Conservation (phyloP, 2,329 filamentous ascomycete species). For the Sclerotinia subarctica region DNA sequence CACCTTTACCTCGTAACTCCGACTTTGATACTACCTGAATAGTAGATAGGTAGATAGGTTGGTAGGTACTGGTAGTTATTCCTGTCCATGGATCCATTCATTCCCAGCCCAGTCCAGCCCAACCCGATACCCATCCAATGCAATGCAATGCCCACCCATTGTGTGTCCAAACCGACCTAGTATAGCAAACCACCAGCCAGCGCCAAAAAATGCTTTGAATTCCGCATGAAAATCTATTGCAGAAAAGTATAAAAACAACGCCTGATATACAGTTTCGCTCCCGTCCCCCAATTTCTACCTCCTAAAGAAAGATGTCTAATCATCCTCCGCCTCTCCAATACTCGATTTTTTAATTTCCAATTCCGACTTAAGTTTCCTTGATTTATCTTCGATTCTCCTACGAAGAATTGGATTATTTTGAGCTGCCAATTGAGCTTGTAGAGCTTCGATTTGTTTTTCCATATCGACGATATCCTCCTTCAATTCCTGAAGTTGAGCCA, state of each 20-base stretch:
- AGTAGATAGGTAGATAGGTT: too few species aligned
- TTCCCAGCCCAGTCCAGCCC: neutral
- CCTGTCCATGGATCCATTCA: neutral
- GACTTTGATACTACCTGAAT: neutral
- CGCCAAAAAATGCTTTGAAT: neutral
- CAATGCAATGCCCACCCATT: neutral
- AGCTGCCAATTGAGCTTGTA: slow-evolving; percentile 43
- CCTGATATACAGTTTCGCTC: neutral
- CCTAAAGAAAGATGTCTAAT: slow-evolving; percentile 13
- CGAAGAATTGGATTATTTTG: slow-evolving; percentile 49
- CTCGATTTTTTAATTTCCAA: slow-evolving; percentile 50
- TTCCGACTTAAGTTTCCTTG: slow-evolving; percentile 51
- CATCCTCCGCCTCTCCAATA: slow-evolving; percentile 39
- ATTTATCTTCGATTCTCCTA: slow-evolving; percentile 47
- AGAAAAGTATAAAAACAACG: neutral
- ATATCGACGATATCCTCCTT: slow-evolving; percentile 54
- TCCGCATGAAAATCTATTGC: neutral
- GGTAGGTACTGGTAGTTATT: too few species aligned
- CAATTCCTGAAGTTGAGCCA: slow-evolving; percentile 47
- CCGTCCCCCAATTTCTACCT: too few species aligned
- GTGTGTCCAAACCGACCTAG: neutral
- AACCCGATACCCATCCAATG: neutral
- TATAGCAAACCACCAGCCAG: neutral
- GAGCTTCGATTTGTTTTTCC: slow-evolving; percentile 47
- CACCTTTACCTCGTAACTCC: neutral